Conservation (phyloP, 148 eudicot species). For the Linanthus parryae region DNA sequence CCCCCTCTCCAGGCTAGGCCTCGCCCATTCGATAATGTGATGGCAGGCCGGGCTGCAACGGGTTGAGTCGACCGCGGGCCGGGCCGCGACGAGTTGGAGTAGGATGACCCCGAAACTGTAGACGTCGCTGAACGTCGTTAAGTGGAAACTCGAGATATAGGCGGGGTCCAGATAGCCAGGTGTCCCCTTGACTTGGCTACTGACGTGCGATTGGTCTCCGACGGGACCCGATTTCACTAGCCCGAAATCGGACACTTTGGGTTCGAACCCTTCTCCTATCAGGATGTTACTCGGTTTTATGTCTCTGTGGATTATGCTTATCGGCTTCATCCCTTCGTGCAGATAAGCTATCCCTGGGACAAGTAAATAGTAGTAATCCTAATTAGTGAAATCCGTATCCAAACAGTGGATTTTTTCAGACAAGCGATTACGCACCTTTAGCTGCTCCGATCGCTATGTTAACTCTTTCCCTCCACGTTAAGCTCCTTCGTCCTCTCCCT, state of each 20-base stretch:
- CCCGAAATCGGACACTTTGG: conserved; percentile 47
- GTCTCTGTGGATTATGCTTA: conserved; percentile 45
- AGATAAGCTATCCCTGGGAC: conserved; percentile 36
- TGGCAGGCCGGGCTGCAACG: conserved; percentile 12
- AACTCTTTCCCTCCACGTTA: conserved; percentile 45
- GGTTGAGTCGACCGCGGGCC: conserved; percentile 30
- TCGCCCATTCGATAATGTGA: conserved; percentile 47
- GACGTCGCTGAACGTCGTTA: conserved; percentile 37
- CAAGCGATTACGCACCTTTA: conserved; percentile 47
- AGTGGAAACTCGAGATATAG: conserved; percentile 34
- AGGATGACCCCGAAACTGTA: conserved; percentile 48
- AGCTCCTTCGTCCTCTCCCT: conserved; percentile 35
- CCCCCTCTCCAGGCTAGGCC: conserved; percentile 34
- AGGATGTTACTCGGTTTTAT: conserved; percentile 48
- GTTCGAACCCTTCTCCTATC: conserved; percentile 37
- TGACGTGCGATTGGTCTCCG: conserved; percentile 47
- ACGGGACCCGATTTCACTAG: conserved; percentile 37
- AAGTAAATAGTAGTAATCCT: background rate
- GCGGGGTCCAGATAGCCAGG: conserved; percentile 54
- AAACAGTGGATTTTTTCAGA: too few species aligned
- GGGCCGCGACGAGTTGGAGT: conserved; percentile 39
- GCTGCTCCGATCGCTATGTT: conserved; percentile 48
- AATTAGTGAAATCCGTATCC: too few species aligned
- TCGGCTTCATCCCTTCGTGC: conserved; percentile 35
- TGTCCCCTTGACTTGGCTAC: conserved; percentile 42